Conservation (phyloP, 164 flowering plant genomes). For the Amborella trichopoda region DNA sequence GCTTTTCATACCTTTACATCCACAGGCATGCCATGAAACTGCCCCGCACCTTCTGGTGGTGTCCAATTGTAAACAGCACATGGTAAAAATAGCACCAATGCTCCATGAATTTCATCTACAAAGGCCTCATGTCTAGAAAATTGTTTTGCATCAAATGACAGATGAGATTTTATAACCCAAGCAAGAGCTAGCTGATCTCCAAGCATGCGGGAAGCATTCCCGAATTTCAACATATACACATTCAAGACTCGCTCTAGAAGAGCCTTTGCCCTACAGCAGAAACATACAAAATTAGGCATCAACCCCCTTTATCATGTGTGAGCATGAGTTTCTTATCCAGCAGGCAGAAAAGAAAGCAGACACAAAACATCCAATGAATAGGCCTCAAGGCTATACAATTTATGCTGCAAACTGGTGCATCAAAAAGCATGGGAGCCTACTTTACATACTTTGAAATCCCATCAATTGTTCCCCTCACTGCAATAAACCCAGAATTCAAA, state of each 20-base stretch:
- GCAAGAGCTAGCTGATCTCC: slow-evolving; percentile 95
- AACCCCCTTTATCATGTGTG: no score
- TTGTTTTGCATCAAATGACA: slow-evolving; percentile 49
- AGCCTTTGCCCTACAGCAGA: slow-evolving; percentile 48
- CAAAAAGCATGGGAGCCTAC: background rate
- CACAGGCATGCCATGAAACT: slow-evolving; percentile 98
- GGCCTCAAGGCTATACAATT: background rate
- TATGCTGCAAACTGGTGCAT: background rate
- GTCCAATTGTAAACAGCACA: slow-evolving; percentile 88
- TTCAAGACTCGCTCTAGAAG: slow-evolving; percentile 60
- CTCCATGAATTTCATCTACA: slow-evolving; percentile 36
- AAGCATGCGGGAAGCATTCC: slow-evolving; percentile 85
- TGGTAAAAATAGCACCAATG: slow-evolving; percentile 70
- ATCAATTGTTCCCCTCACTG: slow-evolving; percentile 70
- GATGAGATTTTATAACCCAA: slow-evolving; percentile 64
- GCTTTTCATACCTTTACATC: slow-evolving; percentile 96
- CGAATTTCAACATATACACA: slow-evolving; percentile 51
- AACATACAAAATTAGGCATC: no score
- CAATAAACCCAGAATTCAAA: slow-evolving; percentile 93
- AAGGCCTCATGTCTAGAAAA: slow-evolving; percentile 51
- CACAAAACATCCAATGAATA: background rate
- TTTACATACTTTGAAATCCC: slow-evolving; percentile 49
- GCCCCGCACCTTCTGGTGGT: slow-evolving; percentile 98
- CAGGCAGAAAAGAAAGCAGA: no score
- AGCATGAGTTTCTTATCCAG: no score